Evolutionary conservation across 208 protist genomes (phyloP).

Genomic region (Polymyxa betae): DNA sequence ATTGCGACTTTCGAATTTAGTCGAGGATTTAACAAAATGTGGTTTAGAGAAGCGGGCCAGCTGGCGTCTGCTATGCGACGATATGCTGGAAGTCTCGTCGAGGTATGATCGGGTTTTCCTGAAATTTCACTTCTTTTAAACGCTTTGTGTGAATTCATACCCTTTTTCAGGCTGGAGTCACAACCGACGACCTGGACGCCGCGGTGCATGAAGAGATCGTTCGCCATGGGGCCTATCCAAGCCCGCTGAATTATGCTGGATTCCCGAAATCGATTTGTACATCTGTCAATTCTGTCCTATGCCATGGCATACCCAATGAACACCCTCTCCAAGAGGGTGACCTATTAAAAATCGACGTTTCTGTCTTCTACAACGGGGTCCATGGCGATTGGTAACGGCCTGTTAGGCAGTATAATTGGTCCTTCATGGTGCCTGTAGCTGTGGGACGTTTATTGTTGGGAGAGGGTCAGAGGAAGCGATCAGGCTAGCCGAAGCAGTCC

Average conservation of each 20-base stretch:
- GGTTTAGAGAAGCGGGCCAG: neutral
- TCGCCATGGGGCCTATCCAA: neutral
- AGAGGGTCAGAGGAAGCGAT: neutral
- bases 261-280: constrained; percentile 20
- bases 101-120: neutral
- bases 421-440: neutral
- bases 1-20: too few species aligned
- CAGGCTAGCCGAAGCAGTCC: neutral
- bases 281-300: neutral
- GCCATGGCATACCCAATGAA: neutral
- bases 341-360: too few species aligned
- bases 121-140: neutral
- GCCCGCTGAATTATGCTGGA: neutral
- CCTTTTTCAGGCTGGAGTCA: neutral
- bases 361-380: neutral
- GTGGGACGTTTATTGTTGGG: neutral
- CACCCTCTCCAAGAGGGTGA: neutral
- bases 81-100: neutral
- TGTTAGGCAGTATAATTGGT: neutral
- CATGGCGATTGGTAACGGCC: neutral
- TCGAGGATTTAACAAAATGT: too few species aligned
- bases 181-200: neutral
- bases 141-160: neutral
- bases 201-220: neutral
- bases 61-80: neutral